Evolutionary conservation across 2,329 filamentous ascomycete species (phyloP), one percentile per base, ranked within the genome.

Genomic region (Pyrenophora seminiperda): DNA sequence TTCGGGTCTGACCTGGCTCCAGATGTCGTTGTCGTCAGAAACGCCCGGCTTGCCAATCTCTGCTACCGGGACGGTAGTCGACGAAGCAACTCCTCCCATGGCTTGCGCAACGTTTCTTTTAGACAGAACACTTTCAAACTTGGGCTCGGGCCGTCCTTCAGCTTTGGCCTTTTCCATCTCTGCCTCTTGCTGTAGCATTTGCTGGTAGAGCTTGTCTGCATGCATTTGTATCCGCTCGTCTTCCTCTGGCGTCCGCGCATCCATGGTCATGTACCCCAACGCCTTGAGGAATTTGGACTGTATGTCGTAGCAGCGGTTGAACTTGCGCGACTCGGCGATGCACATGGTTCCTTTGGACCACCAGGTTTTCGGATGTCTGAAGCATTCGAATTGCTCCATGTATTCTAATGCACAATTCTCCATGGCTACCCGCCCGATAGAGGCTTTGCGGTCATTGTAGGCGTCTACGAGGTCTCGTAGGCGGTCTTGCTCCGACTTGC

Each of bases 381-480:
- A 94, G 79, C 94, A 99, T 39, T 88, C 81, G 53, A 87, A 85
- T 79, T 95, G 87, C 50, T 87, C 87, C 68, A 90, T 81, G 76
- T 97, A 91, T 71, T 96, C 90, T 53, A 92, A 73, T 1, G 91
- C 88, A 74, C 94, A 99, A 72, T 97, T 99, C 76, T 99, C 94
- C 67, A 96, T 79, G 7, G 93, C 92, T 1, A 91, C 89, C 33
- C 83, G 81, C 22, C 89, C 90, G 54, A 97, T 89, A 47, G 85
- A 82, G 27, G 84, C 82, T 70, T 89, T 90, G 54, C 91, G 86
- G 68, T 90, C 85, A 72, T 96, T 95, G 81, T 87, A 95, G 5
- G 85, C 86, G 44, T 93, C 88, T 42, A 97, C 78, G 47, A 97
- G 86, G 69, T 90, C 85, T 71, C 83, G 81, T 59, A 95, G 81